Evolutionary conservation across 2,329 filamentous ascomycete species (phyloP).

Genomic region (Diaporthe destruens): DNA sequence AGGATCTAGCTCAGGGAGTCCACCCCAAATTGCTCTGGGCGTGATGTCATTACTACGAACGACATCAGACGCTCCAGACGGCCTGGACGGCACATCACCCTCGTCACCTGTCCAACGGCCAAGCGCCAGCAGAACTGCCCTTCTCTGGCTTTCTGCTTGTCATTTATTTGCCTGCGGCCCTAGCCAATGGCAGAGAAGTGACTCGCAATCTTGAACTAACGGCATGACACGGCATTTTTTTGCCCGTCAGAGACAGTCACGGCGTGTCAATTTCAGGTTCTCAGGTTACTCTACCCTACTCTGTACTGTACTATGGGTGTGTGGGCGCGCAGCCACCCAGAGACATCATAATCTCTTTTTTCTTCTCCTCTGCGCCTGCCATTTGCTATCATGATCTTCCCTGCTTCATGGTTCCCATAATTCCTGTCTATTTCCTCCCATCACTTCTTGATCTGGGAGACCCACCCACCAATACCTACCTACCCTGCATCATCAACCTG

Average conservation of each 20-base stretch:
- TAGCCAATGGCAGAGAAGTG: conserved; percentile 7
- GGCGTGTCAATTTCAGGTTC: neutral
- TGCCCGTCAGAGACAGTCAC: neutral
- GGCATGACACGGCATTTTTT: conserved; percentile 23
- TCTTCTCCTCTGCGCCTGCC: neutral
- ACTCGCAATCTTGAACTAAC: neutral
- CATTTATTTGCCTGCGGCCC: neutral
- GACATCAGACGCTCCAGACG: neutral
- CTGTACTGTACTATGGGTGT: too few relatives aligned
- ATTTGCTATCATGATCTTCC: neutral
- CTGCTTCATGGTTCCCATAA: conserved; percentile 18
- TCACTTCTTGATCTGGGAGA: neutral
- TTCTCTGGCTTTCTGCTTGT: conserved; percentile 10
- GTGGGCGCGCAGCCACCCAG: neutral
- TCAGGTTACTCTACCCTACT: neutral
- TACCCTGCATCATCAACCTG: conserved; percentile 1
- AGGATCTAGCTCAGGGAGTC: conserved; percentile 1
- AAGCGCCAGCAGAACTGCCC: neutral
- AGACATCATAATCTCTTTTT: conserved; percentile 14
- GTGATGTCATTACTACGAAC: conserved; percentile 15
- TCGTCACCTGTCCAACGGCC: neutral
- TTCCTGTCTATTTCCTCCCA: neutral
- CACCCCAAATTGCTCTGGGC: neutral
- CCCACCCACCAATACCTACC: neutral
- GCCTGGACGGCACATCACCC: neutral